Evolutionary conservation across 257 asterid species (phyloP).

Genomic region (Euphrasia confusa): DNA sequence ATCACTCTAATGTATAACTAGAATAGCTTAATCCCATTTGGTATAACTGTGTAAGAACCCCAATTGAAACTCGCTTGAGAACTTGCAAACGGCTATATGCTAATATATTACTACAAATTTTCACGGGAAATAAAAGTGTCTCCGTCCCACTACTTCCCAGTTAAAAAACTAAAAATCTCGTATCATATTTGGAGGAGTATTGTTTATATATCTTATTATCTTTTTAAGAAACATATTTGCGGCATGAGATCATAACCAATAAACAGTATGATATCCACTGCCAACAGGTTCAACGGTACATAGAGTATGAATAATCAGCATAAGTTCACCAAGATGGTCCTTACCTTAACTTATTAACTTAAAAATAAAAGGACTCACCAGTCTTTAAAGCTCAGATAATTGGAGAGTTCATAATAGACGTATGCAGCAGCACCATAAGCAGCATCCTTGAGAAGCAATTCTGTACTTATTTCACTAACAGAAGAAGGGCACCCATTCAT

Average conservation of each 20-base stretch:
- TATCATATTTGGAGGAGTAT: conserved; percentile 13
- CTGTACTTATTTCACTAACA: conserved; percentile 69
- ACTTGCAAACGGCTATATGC: conserved; percentile 17
- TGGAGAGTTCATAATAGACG: conserved; percentile 93
- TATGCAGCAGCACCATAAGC: conserved; percentile 99
- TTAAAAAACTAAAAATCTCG: conserved; percentile 9
- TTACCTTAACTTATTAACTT: conserved; percentile 3
- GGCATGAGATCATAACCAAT: conserved; percentile 14
- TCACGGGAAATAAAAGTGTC: neutral
- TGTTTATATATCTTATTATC: neutral
- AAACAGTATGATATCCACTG: conserved; percentile 17
- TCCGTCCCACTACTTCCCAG: neutral
- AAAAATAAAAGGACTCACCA: conserved; percentile 48
- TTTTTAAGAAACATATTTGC: conserved; percentile 4
- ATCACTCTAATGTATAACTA: conserved; percentile 2
- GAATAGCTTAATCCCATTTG: conserved; percentile 20
- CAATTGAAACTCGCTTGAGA: conserved; percentile 11
- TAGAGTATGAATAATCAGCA: conserved; percentile 4
- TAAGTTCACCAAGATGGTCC: conserved; percentile 17
- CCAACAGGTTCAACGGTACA: conserved; percentile 13
- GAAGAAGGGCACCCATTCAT: conserved; percentile 90
- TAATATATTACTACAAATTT: neutral
- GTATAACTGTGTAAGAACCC: conserved; percentile 17
- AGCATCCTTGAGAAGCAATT: conserved; percentile 92
- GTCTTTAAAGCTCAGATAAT: conserved; percentile 86